Percentiles rank a stretch among this genome's conserved stretches.
Conservation (phyloP, 345 rosid species). For the Geranium brycei region DNA sequence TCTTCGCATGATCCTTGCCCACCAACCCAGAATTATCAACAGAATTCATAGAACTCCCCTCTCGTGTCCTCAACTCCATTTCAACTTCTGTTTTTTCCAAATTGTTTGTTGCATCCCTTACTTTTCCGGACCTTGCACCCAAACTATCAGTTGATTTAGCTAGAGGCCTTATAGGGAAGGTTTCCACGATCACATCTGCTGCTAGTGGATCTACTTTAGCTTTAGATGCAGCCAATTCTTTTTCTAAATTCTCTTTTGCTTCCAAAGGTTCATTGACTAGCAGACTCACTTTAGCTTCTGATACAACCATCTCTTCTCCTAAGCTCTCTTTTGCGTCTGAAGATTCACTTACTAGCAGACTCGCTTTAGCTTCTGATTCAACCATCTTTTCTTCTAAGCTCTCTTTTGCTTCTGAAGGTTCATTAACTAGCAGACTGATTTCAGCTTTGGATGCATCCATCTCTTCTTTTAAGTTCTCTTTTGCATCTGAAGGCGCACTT, state of each 20-base stretch:
- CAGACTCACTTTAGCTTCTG: too few relatives aligned
- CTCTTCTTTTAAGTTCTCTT: slow-evolving; percentile 1
- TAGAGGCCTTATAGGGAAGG: slow-evolving; percentile 40
- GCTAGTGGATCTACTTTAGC: slow-evolving; percentile 2
- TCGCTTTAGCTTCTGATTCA: too few relatives aligned
- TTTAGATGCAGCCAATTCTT: too few relatives aligned
- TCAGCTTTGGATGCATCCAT: slow-evolving; percentile 9
- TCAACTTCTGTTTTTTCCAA: slow-evolving; percentile 14
- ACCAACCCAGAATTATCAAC: slow-evolving; percentile 11
- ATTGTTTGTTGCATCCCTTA: slow-evolving; percentile 7
- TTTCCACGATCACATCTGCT: slow-evolving; percentile 32
- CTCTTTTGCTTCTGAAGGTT: slow-evolving; percentile 4
- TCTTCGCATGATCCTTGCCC: slow-evolving; percentile 12
- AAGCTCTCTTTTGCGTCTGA: slow-evolving; percentile 1
- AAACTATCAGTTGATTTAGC: slow-evolving; percentile 12
- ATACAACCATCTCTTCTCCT: neutral
- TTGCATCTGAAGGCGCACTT: too few relatives aligned
- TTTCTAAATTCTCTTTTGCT: too few relatives aligned
- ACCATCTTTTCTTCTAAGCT: too few relatives aligned
- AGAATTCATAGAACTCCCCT: slow-evolving; percentile 9
- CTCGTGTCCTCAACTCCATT: slow-evolving; percentile 9
- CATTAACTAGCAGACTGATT: slow-evolving; percentile 1
- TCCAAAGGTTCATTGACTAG: slow-evolving; percentile 4
- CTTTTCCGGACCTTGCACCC: slow-evolving; percentile 15
- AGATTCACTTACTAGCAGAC: slow-evolving; percentile 1